Evolutionary conservation across 2,329 filamentous ascomycete species (phyloP), one percentile per base, ranked within the genome.

Genomic region (Aspergillus felis): DNA sequence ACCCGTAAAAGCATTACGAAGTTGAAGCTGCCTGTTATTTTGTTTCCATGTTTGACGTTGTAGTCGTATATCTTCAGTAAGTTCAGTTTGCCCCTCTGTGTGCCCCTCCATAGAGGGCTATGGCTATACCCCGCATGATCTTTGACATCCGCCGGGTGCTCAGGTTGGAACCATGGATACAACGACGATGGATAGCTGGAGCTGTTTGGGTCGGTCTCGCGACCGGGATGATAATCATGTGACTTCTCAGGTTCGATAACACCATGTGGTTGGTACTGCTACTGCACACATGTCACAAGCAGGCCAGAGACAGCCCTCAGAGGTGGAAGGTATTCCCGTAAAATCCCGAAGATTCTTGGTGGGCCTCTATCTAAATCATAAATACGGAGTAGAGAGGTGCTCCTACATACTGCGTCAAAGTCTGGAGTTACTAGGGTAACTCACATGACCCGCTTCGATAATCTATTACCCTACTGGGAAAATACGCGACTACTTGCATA

Each of bases 361-460:
- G 58, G 58, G 53, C 50, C 58, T 47, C 3, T 27, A 10, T 35
- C 32, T 17, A 7, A 14, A 17, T 35, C 32, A 17, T 25, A 10
- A 9, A n/a, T 12, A 44, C 20, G 41, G 10, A 44, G 17, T 22
- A 44, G 7, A 20, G n/a, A 9, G 8, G 28, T n/a, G n/a, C n/a
- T n/a, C n/a, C n/a, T 29, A 10, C 28, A 12, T 7, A 25, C 10
- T 24, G 9, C 22, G 22, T 14, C 44, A 47, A 25, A 57, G 59
- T 57, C 55, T 51, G 57, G 56, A 64, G 62, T 63, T 61, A 62
- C 63, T 64, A 54, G 57, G 63, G 63, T 51, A 64, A 64, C 63
- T 27, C 61, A 56, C 56, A 59, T 61, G 58, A 60, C 56, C 57
- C 42, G 42, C 42, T 46, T 62, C 42, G 44, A 58, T 38, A 57